A percentile compares a stretch with the other conserved stretches of the same genome.
Conservation (phyloP, 371 early-diverging fungal species). For the Syncephalastrum racemosum region DNA sequence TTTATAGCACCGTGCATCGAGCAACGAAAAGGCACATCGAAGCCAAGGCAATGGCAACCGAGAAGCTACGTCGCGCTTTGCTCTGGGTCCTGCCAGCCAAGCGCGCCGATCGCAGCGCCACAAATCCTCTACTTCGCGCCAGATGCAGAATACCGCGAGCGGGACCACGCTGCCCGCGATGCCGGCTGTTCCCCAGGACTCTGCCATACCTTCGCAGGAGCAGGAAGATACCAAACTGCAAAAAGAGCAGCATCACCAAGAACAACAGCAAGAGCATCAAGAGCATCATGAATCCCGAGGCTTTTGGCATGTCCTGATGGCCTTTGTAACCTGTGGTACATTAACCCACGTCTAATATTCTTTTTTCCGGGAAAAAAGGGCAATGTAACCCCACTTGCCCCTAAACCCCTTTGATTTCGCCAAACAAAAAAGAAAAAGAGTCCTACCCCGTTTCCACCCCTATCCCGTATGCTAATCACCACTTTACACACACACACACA, state of each 20-base stretch:
- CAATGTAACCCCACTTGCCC: no score
- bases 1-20: conserved; percentile 7
- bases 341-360: conserved; percentile 1
- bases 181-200: conserved; percentile 9
- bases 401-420: no score
- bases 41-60: conserved; percentile 9
- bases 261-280: conserved; percentile 3
- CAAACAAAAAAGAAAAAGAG: no score
- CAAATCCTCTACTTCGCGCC: conserved; percentile 16
- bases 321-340: conserved; percentile 25
- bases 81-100: conserved; percentile 10
- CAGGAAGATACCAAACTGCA: conserved; percentile 6
- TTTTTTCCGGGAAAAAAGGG: no score
- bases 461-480: no score
- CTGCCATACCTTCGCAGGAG: not conserved
- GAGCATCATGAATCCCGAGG: conserved; percentile 15
- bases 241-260: conserved; percentile 3
- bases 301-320: conserved; percentile 26
- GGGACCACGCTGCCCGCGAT: conserved; percentile 9
- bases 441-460: no score
- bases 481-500: no score
- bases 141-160: conserved; percentile 13
- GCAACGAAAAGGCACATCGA: conserved; percentile 1
- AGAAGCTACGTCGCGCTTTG: conserved; percentile 10
- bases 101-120: conserved; percentile 11